phyloP scores from a whole-genome alignment of 2,329 filamentous ascomycete genomes.

The Arthrobotrys sinensis region DNA sequence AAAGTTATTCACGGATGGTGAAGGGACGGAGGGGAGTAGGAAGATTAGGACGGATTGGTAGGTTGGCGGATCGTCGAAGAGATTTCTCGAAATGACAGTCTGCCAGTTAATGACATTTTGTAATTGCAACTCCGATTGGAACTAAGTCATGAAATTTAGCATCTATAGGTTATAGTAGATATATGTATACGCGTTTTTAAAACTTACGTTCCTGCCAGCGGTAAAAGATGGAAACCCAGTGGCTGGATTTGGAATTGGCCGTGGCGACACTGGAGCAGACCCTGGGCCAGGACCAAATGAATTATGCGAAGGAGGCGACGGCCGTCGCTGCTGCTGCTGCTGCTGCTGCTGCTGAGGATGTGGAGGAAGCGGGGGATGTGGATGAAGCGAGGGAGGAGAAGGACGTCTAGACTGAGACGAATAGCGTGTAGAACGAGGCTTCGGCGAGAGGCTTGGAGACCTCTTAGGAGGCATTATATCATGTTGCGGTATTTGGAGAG shows the following conservation, averaged over 20 bases:
- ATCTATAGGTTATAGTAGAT: not conserved
- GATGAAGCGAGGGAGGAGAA: conserved; percentile 40
- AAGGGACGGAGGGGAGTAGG: conserved; percentile 43
- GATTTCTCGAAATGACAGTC: conserved; percentile 51
- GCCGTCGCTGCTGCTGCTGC: conserved; percentile 26
- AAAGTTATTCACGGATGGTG: conserved; percentile 51
- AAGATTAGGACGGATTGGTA: conserved; percentile 55
- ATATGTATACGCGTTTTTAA: not conserved
- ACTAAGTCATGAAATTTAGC: conserved; percentile 25
- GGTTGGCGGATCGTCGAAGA: conserved; percentile 57
- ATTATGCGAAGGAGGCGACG: conserved; percentile 37
- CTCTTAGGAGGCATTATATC: conserved; percentile 33
- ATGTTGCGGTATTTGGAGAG: conserved; percentile 38
- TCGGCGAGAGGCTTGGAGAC: conserved; percentile 49
- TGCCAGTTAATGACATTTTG: conserved; percentile 60
- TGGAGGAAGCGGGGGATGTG: conserved; percentile 21
- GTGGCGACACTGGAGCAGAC: conserved; percentile 31
- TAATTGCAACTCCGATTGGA: conserved; percentile 48
- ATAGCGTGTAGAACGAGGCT: conserved; percentile 49
- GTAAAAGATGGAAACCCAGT: conserved; percentile 56
- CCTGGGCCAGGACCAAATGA: conserved; percentile 23
- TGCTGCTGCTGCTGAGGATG: conserved; percentile 12
- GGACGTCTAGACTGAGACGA: conserved; percentile 24
- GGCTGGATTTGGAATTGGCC: conserved; percentile 48
- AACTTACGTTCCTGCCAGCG: conserved; percentile 51